Conservation (phyloP, 2,329 filamentous ascomycete genomes). For the Diatrype stigma region DNA sequence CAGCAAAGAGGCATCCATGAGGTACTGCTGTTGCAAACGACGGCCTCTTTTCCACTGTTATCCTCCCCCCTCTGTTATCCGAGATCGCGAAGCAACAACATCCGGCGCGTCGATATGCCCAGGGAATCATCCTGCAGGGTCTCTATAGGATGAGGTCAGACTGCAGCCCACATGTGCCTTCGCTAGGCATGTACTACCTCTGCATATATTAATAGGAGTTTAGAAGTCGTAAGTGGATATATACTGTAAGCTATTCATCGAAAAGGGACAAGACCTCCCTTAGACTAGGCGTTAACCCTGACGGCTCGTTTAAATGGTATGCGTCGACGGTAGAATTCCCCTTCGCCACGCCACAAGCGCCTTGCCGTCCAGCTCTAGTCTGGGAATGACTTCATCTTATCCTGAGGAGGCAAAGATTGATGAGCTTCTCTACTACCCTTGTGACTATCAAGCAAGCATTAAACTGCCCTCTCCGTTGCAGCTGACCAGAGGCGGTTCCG, state of each 20-base stretch:
- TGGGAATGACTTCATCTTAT: neutral
- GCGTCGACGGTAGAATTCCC: neutral
- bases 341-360: neutral
- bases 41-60: no score
- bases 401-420: neutral
- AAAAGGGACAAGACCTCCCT: no score
- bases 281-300: no score
- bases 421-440: neutral
- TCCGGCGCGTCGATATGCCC: neutral
- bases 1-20: no score
- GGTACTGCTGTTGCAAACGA: no score
- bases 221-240: no score
- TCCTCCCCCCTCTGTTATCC: neutral
- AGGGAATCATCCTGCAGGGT: neutral
- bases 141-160: neutral
- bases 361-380: neutral
- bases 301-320: neutral
- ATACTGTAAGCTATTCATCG: no score
- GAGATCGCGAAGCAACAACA: neutral
- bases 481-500: slow-evolving; percentile 24
- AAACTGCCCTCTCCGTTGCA: neutral
- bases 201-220: neutral
- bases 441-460: neutral
- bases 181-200: neutral
- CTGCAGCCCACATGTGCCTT: neutral